These are phyloP conservation scores for Ammopiptanthus mongolicus DNA, from an alignment of 306 rosid genomes.

Conservation along the genomic window DNA sequence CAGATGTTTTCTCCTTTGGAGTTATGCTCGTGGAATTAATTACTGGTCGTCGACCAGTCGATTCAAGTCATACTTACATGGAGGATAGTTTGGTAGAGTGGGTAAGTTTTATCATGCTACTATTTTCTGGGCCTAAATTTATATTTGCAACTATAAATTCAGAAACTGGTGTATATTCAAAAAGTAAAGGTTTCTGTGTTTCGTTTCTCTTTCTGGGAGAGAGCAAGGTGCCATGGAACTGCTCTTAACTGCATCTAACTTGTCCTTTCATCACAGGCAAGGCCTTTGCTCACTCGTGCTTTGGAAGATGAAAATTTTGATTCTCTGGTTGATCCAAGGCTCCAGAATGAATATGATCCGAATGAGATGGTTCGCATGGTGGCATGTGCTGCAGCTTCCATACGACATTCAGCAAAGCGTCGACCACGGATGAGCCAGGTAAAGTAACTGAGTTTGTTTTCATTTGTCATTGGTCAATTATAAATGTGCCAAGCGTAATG, in stretches of 20 bases:
- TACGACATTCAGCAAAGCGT: slow-evolving; percentile 71
- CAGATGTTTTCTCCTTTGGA: slow-evolving; percentile 94
- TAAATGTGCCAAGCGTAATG: neutral
- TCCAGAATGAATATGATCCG: slow-evolving; percentile 39
- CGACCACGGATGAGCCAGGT: slow-evolving; percentile 83
- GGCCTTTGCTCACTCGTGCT: slow-evolving; percentile 57
- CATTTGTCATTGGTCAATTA: neutral
- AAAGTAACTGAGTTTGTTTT: slow-evolving; percentile 10
- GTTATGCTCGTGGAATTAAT: slow-evolving; percentile 92
- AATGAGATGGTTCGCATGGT: slow-evolving; percentile 62
- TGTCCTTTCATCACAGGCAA: slow-evolving; percentile 51
- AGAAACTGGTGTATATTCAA: neutral
- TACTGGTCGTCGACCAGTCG: slow-evolving; percentile 87
- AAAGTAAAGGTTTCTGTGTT: neutral
- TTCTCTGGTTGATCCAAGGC: slow-evolving; percentile 48
- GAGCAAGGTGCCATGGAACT: neutral
- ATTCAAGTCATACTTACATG: slow-evolving; percentile 54
- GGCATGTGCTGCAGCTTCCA: slow-evolving; percentile 71
- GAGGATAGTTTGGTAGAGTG: slow-evolving; percentile 96
- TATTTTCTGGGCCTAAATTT: neutral
- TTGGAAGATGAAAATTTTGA: slow-evolving; percentile 53
- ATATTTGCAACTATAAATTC: neutral
- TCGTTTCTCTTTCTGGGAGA: neutral
- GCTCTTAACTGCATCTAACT: neutral
- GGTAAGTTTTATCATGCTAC: slow-evolving; percentile 50